Evolutionary conservation across 352 stramenopile species (phyloP), one percentile per base, ranked within the genome.

Genomic region (Phytopythium sindhum): DNA sequence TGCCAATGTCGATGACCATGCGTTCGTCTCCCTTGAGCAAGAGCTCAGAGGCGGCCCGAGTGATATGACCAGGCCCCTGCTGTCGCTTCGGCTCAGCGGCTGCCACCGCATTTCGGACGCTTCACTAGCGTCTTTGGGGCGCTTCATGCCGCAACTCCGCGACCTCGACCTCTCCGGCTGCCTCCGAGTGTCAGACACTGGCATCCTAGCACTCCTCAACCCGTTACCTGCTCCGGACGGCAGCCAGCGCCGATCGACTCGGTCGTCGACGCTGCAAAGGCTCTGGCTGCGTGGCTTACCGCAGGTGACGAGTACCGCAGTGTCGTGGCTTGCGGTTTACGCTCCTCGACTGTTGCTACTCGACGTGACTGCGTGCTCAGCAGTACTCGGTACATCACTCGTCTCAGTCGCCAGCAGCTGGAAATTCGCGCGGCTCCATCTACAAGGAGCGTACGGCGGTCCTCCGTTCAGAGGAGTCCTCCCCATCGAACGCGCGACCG

Each of bases 271-370:
- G 15, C 66, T 97, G 19, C 73, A 80, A 19, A 75, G 75, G 37
- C 62, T 98, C 29, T 84, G 81, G 66, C 72, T 98, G 42, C 77
- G 76, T 17, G 75, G 84, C 11, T 70, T 95, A 4, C 45, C 45
- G 6, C 66, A 81, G 9, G 72, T 98, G 55, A 89, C 78, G 14
- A 81, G 93, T 57, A 93, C 84, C 2, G 77, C 80, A 0, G 48
- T 97, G 10, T 86, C 87, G 15, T 98, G 91, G 90, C 81, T 98
- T 28, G 84, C 88, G 37, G 81, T 93, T 64, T 78, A 80, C n/a
- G 90, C 90, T 44, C 57, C 67, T 4, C 80, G 75, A 23, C 56
- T 95, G 10, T 58, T 90, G 58, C 42, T 83, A 8, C 63, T 95
- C 14, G 83, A 95, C 45, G 54, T 94, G 42, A 88, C 83, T 4